These are phyloP conservation scores for Vanrija sp. DNA, from an alignment of 1,284 basidiomycete species.

Conservation along the genomic window DNA sequence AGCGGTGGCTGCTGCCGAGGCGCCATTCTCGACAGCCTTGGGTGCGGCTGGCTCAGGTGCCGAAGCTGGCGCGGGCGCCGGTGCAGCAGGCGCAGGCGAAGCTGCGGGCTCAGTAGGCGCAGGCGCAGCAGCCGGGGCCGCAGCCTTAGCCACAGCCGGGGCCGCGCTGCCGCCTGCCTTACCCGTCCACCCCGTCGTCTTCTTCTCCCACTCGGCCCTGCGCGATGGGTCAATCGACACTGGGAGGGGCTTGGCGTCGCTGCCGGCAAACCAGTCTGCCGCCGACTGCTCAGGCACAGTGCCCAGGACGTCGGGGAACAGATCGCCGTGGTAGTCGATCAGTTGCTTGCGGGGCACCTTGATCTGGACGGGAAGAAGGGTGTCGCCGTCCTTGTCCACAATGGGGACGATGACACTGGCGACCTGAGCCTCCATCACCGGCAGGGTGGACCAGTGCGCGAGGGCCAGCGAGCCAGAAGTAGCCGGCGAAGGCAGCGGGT, in stretches of 20 bases:
- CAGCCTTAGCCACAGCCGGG: not conserved
- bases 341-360: constrained; percentile 50
- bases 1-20: too few relatives aligned
- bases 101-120: not conserved
- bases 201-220: constrained; percentile 29
- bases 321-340: constrained; percentile 50
- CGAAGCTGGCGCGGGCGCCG: not conserved
- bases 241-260: constrained; percentile 28
- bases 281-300: constrained; percentile 42
- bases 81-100: not conserved
- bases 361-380: constrained; percentile 45
- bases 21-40: too few relatives aligned
- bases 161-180: not conserved
- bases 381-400: constrained; percentile 43
- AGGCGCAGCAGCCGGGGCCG: not conserved
- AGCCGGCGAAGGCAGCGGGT: constrained; percentile 36
- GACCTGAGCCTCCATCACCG: constrained; percentile 51
- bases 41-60: too few relatives aligned
- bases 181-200: constrained; percentile 5
- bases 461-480: constrained; percentile 40
- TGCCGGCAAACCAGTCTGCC: constrained; percentile 42
- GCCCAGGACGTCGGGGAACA: constrained; percentile 45
- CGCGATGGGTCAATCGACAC: constrained; percentile 36
- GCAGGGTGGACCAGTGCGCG: constrained; percentile 35
- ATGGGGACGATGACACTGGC: constrained; percentile 44